A percentile compares a stretch with the other conserved stretches of the same genome.
Evolutionary conservation across 208 protist genomes (phyloP).

Genomic region (Leishmania turanica): DNA sequence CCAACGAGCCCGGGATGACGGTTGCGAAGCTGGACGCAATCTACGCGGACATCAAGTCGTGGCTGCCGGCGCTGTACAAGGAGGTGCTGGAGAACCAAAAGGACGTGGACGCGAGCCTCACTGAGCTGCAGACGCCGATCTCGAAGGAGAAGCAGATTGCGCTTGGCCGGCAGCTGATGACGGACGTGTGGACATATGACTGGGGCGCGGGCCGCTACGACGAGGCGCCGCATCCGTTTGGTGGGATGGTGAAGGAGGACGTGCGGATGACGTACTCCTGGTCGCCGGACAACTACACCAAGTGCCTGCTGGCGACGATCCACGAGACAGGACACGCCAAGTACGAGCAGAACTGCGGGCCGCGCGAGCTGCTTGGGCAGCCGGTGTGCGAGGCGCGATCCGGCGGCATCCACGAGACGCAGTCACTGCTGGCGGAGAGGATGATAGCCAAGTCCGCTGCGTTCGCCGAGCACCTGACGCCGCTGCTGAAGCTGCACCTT

Average conservation of each 20-base stretch:
- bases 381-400: constrained; percentile 59
- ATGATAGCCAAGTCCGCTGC: too few relatives aligned
- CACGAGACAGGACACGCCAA: constrained; percentile 38
- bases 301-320: constrained; percentile 46
- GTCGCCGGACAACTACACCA: constrained; percentile 35
- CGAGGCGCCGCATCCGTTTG: constrained; percentile 79
- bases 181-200: constrained; percentile 64
- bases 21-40: constrained; percentile 41
- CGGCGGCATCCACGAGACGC: constrained; percentile 78
- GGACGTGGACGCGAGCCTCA: constrained; percentile 10
- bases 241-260: constrained; percentile 61
- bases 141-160: constrained; percentile 38
- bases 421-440: constrained; percentile 34
- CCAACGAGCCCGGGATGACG: constrained; percentile 72
- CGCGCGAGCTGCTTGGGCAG: constrained; percentile 43
- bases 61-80: constrained; percentile 52
- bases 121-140: constrained; percentile 26
- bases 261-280: constrained; percentile 81
- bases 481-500: constrained; percentile 45
- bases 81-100: constrained; percentile 45
- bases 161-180: constrained; percentile 34
- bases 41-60: constrained; percentile 62
- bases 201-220: constrained; percentile 81
- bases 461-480: background rate
- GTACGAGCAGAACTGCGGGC: constrained; percentile 38